These are phyloP conservation scores for Podospora australis DNA, from an alignment of 495 filamentous ascomycete genomes.

Conservation along the genomic window DNA sequence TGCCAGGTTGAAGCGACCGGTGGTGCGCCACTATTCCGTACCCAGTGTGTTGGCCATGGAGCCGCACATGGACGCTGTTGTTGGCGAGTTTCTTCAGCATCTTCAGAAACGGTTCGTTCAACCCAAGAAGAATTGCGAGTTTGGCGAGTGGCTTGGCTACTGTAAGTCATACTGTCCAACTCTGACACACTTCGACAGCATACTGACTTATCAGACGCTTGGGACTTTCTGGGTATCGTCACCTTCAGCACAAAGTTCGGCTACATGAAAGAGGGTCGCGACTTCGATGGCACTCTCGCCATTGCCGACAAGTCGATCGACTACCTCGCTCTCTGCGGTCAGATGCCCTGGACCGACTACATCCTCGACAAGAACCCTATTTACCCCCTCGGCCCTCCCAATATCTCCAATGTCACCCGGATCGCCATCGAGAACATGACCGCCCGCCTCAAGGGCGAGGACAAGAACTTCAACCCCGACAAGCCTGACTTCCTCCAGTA, in stretches of 20 bases:
- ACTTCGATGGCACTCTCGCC: conserved; percentile 23
- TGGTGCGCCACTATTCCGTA: conserved; percentile 32
- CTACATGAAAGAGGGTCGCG: conserved; percentile 19
- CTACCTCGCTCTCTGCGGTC: conserved; percentile 21
- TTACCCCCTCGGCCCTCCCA: conserved; percentile 14
- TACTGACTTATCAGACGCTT: conserved; percentile 17
- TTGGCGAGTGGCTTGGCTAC: conserved; percentile 25
- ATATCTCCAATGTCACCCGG: conserved; percentile 18
- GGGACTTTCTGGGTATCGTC: conserved; percentile 41
- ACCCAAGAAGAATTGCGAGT: conserved; percentile 10
- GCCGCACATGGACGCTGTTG: conserved; percentile 27
- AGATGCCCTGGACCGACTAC: conserved; percentile 27
- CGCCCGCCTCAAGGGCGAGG: conserved; percentile 18
- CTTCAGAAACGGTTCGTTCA: conserved; percentile 25
- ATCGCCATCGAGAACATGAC: conserved; percentile 17
- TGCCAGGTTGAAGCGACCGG: conserved; percentile 30
- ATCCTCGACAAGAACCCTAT: conserved; percentile 27
- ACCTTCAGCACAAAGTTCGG: conserved; percentile 33
- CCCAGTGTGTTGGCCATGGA: conserved; percentile 30
- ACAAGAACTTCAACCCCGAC: conserved; percentile 11
- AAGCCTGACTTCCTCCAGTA: conserved; percentile 24
- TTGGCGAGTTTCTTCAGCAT: conserved; percentile 19
- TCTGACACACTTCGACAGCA: neutral
- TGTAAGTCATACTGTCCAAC: conserved; percentile 4
- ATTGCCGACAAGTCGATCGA: conserved; percentile 17